Base-by-base conservation (phyloP, 768 basidiomycete genomes). In the Boletus barrowsii region DNA sequence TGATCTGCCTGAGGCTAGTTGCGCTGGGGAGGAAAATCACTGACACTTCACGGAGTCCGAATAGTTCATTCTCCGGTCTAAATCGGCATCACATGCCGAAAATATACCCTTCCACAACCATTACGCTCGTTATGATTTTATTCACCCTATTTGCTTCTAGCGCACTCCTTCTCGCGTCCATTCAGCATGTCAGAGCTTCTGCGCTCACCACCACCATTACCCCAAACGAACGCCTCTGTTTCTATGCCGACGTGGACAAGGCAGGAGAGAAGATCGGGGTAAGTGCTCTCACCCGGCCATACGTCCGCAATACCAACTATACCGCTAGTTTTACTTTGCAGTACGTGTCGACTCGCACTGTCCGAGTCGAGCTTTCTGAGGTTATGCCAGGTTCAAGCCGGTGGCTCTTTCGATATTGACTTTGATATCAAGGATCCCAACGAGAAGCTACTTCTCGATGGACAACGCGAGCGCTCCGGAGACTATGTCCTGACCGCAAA, bases 401-500 rank as follows among this genome's bases (percentile, higher is more conserved):
- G 96, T 43, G 96, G 96, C 54, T 88, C 92, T 1, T 98, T 98
- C 72, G 96, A 97, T 71, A 88, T 98, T 41, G 93, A 96, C 77
- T 97, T 88, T 68, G 87, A 91, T 58, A 81, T 98, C 60, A 93
- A 88, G 61, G 93, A 96, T 70, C 96, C 97, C 8, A 86, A 84
- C 54, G 90, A 92, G 65, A 91, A 87, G 68, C 75, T 95, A 33
- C 72, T 98, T 24, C 83, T 99, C 43, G 90, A 95, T 48, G 97
- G 94, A 49, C 74, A 81, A 61, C 84, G 87, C 26, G 96, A 98
- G 65, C 86, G 91, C 32, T 93, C 97, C 60, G 97, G 97, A 33
- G 97, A 99, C 83, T 98, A 88, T 65, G 92, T 99, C 51, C 81
- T 98, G 57, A 98, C 97, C 4, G 97, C 93, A 18, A 96, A 97